Evolutionary conservation across 257 asterid genomes (phyloP).

Genomic region (Plectranthus barbatus): DNA sequence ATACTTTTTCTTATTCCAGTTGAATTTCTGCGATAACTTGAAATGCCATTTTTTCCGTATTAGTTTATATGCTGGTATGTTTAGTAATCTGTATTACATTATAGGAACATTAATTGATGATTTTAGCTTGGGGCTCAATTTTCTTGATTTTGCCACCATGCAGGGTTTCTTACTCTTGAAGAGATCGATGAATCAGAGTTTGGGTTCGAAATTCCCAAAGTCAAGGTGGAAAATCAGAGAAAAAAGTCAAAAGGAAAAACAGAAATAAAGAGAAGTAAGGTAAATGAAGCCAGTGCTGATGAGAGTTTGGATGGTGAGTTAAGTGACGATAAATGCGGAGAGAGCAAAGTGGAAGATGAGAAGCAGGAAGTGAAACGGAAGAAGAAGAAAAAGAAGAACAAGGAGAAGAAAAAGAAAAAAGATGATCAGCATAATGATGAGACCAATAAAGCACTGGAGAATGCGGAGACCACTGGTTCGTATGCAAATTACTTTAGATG

Average conservation of each 20-base stretch:
- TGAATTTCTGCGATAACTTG: neutral
- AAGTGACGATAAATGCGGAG: slow-evolving; percentile 17
- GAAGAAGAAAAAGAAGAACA: slow-evolving; percentile 31
- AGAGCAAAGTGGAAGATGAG: slow-evolving; percentile 22
- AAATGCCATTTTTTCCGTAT: neutral
- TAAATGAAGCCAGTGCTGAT: slow-evolving; percentile 19
- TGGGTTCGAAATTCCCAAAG: slow-evolving; percentile 47
- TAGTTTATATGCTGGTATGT: neutral
- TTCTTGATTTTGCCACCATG: slow-evolving; percentile 15
- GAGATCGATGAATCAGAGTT: slow-evolving; percentile 79
- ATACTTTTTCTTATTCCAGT: neutral
- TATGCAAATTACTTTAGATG: slow-evolving; percentile 10
- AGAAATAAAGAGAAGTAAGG: slow-evolving; percentile 34
- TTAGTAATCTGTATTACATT: neutral
- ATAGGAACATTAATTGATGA: neutral
- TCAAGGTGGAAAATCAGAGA: slow-evolving; percentile 17
- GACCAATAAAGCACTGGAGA: slow-evolving; percentile 22
- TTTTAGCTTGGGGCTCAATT: neutral
- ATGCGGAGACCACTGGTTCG: slow-evolving; percentile 43
- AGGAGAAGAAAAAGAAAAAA: slow-evolving; percentile 30
- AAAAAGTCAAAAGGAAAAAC: slow-evolving; percentile 22
- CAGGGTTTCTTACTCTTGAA: slow-evolving; percentile 83
- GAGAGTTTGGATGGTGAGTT: slow-evolving; percentile 25
- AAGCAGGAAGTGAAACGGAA: slow-evolving; percentile 30
- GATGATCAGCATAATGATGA: slow-evolving; percentile 18